Conservation (phyloP, 2,329 filamentous ascomycete species). For the Aspergillus sp. region DNA sequence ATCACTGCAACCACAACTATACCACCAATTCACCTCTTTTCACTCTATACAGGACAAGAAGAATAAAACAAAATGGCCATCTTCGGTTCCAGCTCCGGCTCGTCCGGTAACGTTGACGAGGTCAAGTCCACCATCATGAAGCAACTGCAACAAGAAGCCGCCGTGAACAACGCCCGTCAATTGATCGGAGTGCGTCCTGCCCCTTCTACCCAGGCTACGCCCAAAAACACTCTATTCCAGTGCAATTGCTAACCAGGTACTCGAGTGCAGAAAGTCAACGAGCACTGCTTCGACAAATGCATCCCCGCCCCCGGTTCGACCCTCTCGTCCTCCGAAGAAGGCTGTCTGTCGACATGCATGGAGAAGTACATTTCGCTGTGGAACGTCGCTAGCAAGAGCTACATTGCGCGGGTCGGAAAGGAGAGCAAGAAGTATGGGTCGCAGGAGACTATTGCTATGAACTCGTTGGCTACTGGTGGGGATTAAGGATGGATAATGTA, state of each 20-base stretch:
- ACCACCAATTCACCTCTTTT: background rate
- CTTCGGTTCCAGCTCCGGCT: slow-evolving; percentile 28
- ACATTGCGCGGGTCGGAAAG: slow-evolving; percentile 52
- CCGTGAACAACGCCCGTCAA: slow-evolving; percentile 60
- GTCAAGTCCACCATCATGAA: slow-evolving; percentile 53
- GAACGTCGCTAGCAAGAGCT: slow-evolving; percentile 66
- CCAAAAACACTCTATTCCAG: no score
- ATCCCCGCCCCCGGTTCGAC: slow-evolving; percentile 60
- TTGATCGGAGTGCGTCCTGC: slow-evolving; percentile 57
- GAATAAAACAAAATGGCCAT: slow-evolving; percentile 27
- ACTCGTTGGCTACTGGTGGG: slow-evolving; percentile 9
- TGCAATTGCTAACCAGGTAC: background rate
- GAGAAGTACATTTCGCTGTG: slow-evolving; percentile 78
- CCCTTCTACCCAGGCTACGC: background rate
- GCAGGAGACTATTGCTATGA: slow-evolving; percentile 18
- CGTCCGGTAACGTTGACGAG: slow-evolving; percentile 23
- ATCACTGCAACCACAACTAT: slow-evolving; percentile 1
- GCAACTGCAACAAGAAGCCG: slow-evolving; percentile 58
- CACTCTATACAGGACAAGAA: background rate
- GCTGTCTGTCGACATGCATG: slow-evolving; percentile 70
- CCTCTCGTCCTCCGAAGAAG: slow-evolving; percentile 60
- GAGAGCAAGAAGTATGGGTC: slow-evolving; percentile 49
- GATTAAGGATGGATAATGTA: background rate
- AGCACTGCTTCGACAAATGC: slow-evolving; percentile 74
- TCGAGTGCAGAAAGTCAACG: slow-evolving; percentile 62